These are phyloP conservation scores for Craterostigma plantagineum DNA, from an alignment of 257 asterid genomes.

Conservation along the genomic window DNA sequence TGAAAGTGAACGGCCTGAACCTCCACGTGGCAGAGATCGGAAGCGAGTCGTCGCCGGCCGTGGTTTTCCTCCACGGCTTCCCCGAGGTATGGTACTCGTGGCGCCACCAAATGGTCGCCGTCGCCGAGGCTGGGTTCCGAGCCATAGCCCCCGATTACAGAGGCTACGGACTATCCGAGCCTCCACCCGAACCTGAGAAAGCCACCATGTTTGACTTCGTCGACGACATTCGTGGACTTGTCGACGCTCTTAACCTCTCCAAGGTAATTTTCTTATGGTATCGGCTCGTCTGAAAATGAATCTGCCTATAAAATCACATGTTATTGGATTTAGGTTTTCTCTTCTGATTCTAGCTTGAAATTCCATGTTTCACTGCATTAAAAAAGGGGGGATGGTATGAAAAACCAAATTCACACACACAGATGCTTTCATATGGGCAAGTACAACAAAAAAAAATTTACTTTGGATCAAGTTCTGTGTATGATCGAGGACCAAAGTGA, in stretches of 20 bases:
- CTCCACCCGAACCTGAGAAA: constrained; percentile 29
- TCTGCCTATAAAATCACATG: not conserved
- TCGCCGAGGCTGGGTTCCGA: constrained; percentile 33
- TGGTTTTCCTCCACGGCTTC: constrained; percentile 31
- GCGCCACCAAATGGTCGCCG: constrained; percentile 27
- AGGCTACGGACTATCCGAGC: constrained; percentile 45
- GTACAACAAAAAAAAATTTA: too few relatives aligned
- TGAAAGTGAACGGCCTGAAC: constrained; percentile 19
- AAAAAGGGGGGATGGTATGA: too few relatives aligned
- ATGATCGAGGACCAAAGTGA: too few relatives aligned
- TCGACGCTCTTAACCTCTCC: constrained; percentile 20
- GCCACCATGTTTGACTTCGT: constrained; percentile 24
- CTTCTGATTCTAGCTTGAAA: too few relatives aligned
- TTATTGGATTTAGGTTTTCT: too few relatives aligned
- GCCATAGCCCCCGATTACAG: constrained; percentile 46
- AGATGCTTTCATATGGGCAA: too few relatives aligned
- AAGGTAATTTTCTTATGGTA: too few relatives aligned
- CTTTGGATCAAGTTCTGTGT: too few relatives aligned
- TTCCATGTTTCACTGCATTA: too few relatives aligned
- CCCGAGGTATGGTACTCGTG: constrained; percentile 37
- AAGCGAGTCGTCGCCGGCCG: constrained; percentile 12
- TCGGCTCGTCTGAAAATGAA: too few relatives aligned
- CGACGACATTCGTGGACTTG: constrained; percentile 22
- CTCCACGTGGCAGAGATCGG: constrained; percentile 24
- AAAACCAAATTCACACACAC: too few relatives aligned